Base-by-base conservation (phyloP, 352 stramenopile species). In the Pythium guiyangense region DNA sequence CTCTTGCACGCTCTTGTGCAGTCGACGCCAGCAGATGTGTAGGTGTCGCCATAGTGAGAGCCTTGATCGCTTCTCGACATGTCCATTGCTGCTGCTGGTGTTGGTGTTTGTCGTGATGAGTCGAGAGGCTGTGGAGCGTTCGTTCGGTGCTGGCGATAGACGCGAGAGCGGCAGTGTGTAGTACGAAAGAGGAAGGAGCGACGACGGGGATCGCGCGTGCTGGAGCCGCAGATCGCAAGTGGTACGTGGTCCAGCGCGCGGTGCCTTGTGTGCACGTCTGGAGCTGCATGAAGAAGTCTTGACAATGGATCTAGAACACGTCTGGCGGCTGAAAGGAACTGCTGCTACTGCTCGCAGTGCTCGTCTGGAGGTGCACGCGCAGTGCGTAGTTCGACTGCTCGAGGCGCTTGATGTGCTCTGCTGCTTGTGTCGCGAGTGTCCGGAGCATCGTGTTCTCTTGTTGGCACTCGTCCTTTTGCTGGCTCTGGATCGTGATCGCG, bases 311-410 rank as follows among this genome's bases (percentile, higher is more conserved):
- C 50, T 89, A 92, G 56, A 78, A 92, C 54, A 92, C 79, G 55
- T 90, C 80, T 2, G 83, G 83, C 25, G 79, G 75, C 57, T 76
- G 74, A 17, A 69, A 67, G 14, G 64, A 63, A 39, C 69, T 52
- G 58, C 61, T 54, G 3, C 52, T 62, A 9, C 62, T 52, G 47
- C 59, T 88, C 9, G 77, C 31, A 37, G 31, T 93, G 62, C 83
- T 95, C 39, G 81, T 88, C 66, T 95, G 83, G 51, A 95, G 66
- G 52, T 95, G 85, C 35, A 95, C 82, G 35, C 83, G 65, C 31
- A 95, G 78, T 40, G 85, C 86, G 62, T 93, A 95, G 72, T 95
- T 95, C 55, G 73, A 83, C 69, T 93, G 83, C 66, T 95, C 85
- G 20, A 95, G 70, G 3, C 78, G 76, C 66, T 88, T 90, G 44